These are phyloP conservation scores for Chrysanthemum makinoi DNA, from an alignment of 129 eudicot species.

Conservation along the genomic window DNA sequence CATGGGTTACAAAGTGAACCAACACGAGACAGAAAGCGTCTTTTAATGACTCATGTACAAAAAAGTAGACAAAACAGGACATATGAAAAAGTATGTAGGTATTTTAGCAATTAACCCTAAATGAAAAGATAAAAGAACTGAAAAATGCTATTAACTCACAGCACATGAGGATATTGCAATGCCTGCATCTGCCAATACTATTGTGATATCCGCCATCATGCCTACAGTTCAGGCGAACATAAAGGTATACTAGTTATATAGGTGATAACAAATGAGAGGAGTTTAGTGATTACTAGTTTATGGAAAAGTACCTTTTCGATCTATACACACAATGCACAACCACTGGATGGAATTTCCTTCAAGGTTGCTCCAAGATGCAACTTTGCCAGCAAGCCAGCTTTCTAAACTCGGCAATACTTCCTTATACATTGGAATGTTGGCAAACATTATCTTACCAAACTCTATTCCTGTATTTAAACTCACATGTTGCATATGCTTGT, in stretches of 20 bases:
- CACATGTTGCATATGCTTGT: slow-evolving; percentile 62
- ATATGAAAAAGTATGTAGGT: too few relatives aligned
- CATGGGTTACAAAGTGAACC: neutral
- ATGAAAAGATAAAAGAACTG: neutral
- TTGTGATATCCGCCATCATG: slow-evolving; percentile 77
- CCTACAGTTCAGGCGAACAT: slow-evolving; percentile 38
- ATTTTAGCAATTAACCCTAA: slow-evolving; percentile 1
- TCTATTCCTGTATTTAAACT: slow-evolving; percentile 63
- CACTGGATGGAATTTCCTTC: slow-evolving; percentile 88
- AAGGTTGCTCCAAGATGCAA: slow-evolving; percentile 69
- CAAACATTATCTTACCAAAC: slow-evolving; percentile 61
- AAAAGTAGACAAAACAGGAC: too few relatives aligned
- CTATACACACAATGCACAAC: slow-evolving; percentile 73
- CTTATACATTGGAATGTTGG: slow-evolving; percentile 62
- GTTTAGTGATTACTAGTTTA: too few relatives aligned
- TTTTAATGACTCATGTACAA: too few relatives aligned
- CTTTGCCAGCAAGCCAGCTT: slow-evolving; percentile 69
- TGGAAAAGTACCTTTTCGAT: slow-evolving; percentile 62
- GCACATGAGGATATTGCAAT: slow-evolving; percentile 80
- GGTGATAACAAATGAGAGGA: neutral
- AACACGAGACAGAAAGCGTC: too few relatives aligned
- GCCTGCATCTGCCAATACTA: slow-evolving; percentile 69
- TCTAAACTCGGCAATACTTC: slow-evolving; percentile 80
- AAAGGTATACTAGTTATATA: neutral
- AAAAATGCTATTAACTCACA: slow-evolving; percentile 43